phyloP scores from a whole-genome alignment of 768 basidiomycete genomes.

The Hypholoma sublateritium region DNA sequence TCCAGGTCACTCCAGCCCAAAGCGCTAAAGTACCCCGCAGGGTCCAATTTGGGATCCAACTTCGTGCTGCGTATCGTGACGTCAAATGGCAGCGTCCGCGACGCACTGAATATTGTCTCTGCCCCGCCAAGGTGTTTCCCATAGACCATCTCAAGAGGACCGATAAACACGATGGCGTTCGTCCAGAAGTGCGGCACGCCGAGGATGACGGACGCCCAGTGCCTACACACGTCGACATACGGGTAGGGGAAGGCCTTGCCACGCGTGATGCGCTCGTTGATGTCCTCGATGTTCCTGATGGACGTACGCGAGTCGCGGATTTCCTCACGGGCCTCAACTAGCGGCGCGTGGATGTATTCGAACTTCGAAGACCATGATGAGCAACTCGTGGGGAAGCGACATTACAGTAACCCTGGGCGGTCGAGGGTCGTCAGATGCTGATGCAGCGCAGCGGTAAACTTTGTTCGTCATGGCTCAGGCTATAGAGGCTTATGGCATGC shows the following conservation, averaged over 20 bases:
- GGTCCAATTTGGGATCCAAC: neutral
- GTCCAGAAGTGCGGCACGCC: neutral
- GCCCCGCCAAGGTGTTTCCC: neutral
- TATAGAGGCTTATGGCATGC: no score
- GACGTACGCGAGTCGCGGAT: neutral
- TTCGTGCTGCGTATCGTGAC: neutral
- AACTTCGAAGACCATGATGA: neutral
- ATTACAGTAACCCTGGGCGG: neutral
- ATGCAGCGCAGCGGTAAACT: neutral
- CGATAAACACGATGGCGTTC: neutral
- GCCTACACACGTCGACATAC: neutral
- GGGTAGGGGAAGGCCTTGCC: neutral
- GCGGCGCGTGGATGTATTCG: neutral
- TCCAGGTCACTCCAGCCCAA: neutral
- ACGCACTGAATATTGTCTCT: neutral
- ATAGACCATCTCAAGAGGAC: neutral
- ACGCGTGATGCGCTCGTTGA: neutral
- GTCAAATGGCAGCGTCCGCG: neutral
- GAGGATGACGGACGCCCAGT: neutral
- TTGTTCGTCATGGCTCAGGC: neutral
- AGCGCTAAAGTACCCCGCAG: neutral
- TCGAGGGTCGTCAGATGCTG: neutral
- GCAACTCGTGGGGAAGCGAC: neutral
- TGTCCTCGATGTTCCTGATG: neutral
- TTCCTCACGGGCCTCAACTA: neutral